Base-by-base conservation (phyloP, 176 grass and related monocot species). In the Hordeum marinum region DNA sequence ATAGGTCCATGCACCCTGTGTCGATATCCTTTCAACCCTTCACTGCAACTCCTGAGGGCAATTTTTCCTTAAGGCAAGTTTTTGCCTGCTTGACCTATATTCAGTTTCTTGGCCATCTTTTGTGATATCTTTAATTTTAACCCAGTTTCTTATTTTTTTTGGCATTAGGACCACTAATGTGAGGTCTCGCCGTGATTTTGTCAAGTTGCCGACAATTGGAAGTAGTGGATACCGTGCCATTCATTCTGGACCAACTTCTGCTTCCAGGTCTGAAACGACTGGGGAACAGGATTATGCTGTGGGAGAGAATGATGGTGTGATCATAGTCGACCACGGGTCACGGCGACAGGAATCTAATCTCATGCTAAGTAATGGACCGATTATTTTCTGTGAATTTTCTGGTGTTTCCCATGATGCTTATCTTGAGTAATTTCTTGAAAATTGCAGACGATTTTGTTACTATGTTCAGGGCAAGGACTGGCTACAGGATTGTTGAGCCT, bases 241-340 rank as follows among this genome's bases (percentile, higher is more conserved):
- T 75, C 84, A 55, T 61, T 78, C 45, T 27, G 9, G 72, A 7
- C 45, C 43, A 32, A 21, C 18, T 75, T 75, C 72, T 2, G 45
- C 72, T 32, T 32, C 72, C 9, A 52, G 45, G 43, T 18, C 45
- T 75, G 72, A 10, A 54, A 75, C 26, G 8, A 75, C 25, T 32
- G 45, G 26, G 14, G 41, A 11, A 25, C 21, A 85, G 34, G 68
- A 85, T 82, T 77, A 68, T 46, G 45, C 17, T 24, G 63, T 89
- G 42, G 83, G 86, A 25, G 85, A 92, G 32, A 92, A 92, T 68
- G 93, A 92, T 92, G 91, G 80, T 29, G 88, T 98, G 75, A 79
- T 94, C 77, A 95, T 98, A 79, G 93, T 98, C 0, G 93, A 98
- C 37, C 96, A 98, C 25, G 96, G 96, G n/a, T 98, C 96, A 58